phyloP scores from a whole-genome alignment of 805 yeast genomes.

The Ogataea pignaliae region DNA sequence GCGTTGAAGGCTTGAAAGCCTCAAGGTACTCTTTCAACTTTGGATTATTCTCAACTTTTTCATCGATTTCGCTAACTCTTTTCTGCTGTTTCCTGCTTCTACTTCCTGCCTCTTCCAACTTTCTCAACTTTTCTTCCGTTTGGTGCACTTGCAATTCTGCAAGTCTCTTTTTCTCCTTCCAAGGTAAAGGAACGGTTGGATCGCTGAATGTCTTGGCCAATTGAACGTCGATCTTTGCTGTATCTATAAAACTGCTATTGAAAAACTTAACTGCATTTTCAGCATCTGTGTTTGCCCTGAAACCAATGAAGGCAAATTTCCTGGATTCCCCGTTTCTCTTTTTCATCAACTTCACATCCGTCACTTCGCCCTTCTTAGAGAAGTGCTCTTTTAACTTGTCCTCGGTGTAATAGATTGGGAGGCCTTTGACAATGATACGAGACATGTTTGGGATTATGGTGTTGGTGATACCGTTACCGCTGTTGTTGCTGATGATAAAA shows the following conservation, averaged over 20 bases:
- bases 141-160: slow-evolving; percentile 48
- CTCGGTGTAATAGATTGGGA: slow-evolving; percentile 76
- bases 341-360: slow-evolving; percentile 84
- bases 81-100: slow-evolving; percentile 36
- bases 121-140: slow-evolving; percentile 45
- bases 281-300: slow-evolving; percentile 69
- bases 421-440: slow-evolving; percentile 85
- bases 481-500: no score
- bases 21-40: slow-evolving; percentile 77
- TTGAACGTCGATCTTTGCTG: slow-evolving; percentile 73
- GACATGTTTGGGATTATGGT: slow-evolving; percentile 46
- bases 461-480: no score
- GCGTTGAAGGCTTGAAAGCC: slow-evolving; percentile 72
- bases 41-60: slow-evolving; percentile 59
- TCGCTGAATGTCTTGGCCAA: slow-evolving; percentile 84
- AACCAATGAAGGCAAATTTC: slow-evolving; percentile 92
- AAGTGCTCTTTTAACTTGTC: slow-evolving; percentile 68
- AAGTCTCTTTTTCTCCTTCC: slow-evolving; percentile 45
- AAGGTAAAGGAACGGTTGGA: slow-evolving; percentile 69
- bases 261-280: slow-evolving; percentile 70
- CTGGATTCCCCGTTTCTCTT: slow-evolving; percentile 83
- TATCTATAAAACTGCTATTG: slow-evolving; percentile 75
- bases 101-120: slow-evolving; percentile 45
- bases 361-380: slow-evolving; percentile 49
- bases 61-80: slow-evolving; percentile 39